Base-by-base conservation (phyloP, 225 moss, liverwort and hornwort genomes). In the Physcomitrium patens region DNA sequence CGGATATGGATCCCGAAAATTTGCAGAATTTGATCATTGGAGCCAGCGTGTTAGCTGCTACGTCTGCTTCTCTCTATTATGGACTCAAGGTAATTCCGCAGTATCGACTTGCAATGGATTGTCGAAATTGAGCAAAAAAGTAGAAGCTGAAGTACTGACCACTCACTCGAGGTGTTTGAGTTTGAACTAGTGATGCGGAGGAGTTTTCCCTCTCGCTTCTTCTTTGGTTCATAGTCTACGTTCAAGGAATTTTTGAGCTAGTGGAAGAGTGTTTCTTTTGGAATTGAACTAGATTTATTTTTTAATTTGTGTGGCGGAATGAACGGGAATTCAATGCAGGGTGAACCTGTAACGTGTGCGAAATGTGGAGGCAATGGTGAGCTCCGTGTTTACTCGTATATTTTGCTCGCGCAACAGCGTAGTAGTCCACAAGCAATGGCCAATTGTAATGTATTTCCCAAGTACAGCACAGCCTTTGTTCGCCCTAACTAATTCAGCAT, bases 341-440 rank as follows among this genome's bases (percentile, higher is more conserved):
- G 97, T 57, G 97, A 99, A 51, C 97, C 97, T 57, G 91, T 91
- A 60, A 82, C 89, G 18, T 99, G 97, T 83, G 75, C 60, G 42
- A 90, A 81, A 62, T 99, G 97, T 83, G 97, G 94, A 83, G 97
- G 97, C 83, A 99, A 99, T 72, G 97, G 97, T 99, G 63, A 59
- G 31, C 56, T 54, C 16, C 41, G 31, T 47, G 23, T 49, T 23
- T 76, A 57, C 50, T 72, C 3, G 56, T 55, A 20, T 71, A 65
- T 24, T 47, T 60, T 10, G 9, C 5, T 67, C 46, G 47, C 12
- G 17, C 43, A 42, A 9, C 16, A 22, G 51, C 10, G 54, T 56
- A 6, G 53, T 50, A 27, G 56, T 28, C 69, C 5, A 24, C 13
- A 31, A 22, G 16, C 42, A 44, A 55, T 72, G 28, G 7, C 14